Base-by-base conservation (phyloP, 2,329 filamentous ascomycete genomes). In the Penicillium sp. region DNA sequence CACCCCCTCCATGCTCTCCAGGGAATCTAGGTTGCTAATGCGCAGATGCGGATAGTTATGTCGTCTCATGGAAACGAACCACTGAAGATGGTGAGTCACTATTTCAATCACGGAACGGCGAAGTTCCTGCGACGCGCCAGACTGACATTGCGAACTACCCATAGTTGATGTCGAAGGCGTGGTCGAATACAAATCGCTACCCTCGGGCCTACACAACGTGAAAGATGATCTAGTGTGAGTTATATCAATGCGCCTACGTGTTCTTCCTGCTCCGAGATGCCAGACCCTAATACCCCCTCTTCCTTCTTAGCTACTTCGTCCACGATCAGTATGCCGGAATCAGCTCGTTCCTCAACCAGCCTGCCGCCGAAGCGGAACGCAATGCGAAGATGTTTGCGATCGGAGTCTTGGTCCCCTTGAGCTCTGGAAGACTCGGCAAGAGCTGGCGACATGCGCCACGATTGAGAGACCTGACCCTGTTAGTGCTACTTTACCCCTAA, bases 111-210 rank as follows among this genome's bases (percentile, higher is more conserved):
- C n/a, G n/a, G n/a, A n/a, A n/a, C 53, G 42, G 33, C 29, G 39
- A 34, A 44, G n/a, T 34, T 34, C 44, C 49, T 34, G 47, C 11
- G 31, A 36, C 14, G 26, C 49, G 53, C 54, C 45, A 54, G 51
- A 47, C 62, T 70, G 45, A 66, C 59, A 48, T 6, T 46, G 37
- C 21, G 23, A 21, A 47, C 49, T 9, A 43, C 21, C 14, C 14
- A 54, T 53, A 83, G 80, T 85, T 36, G 73, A 81, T 43, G 83
- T 97, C 45, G 90, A 96, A 64, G 91, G 91, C 51, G 86, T 89
- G 21, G 91, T 97, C 67, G 94, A 99, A 76, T 99, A 92, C 83
- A 97, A 97, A 76, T 95, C 91, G 58, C 82, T 99, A 43, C 94
- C 94, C 2, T 97, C 93, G 0, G 94, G 94, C 21, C 76, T 97